Base-by-base conservation (phyloP, 2,329 filamentous ascomycete species). In the Neocucurbitaria cava region DNA sequence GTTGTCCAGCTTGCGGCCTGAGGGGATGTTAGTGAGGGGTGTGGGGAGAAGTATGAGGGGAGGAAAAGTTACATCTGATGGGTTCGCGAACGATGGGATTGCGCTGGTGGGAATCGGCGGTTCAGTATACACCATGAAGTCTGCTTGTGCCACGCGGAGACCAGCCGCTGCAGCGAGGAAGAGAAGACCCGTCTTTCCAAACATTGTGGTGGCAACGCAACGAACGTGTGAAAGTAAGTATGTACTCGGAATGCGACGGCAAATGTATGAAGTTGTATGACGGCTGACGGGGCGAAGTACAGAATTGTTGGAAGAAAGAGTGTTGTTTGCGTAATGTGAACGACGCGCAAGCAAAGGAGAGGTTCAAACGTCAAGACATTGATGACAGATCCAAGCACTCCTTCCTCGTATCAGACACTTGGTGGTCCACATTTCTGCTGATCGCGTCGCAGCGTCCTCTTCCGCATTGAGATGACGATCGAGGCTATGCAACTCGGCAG, bases 51-150 rank as follows among this genome's bases (percentile, higher is more conserved):
- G 38, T 4, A 7, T 10, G 10, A 6, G 31, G 13, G 24, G 20
- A 3, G 30, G 13, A 10, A 33, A 9, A 24, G 48, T 15, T 61
- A 71, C 68, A 26, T 66, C 64, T 21, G 58, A 49, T 35, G 56
- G 54, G 46, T 66, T 63, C 1, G 61, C 48, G 54, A 70, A 71
- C 30, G 46, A 61, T 3, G 68, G 69, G 5, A 72, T 65, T 7
- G 61, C 63, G 13, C 53, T 49, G 5, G 65, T 71, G 11, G 69
- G 69, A 17, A 72, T 71, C 1, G 69, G 69, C 4, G 66, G 66
- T 23, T 61, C 63, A 1, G 68, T 72, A 46, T 72, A 72, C 13
- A 72, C 64, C 66, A 70, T 69, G 52, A 72, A 72, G 48, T 72
- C 69, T 47, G 66, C 66, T 15, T 59, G 54, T 10, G 54, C 65